Conservation (phyloP, 345 rosid genomes). For the Hypericum androsaemum region DNA sequence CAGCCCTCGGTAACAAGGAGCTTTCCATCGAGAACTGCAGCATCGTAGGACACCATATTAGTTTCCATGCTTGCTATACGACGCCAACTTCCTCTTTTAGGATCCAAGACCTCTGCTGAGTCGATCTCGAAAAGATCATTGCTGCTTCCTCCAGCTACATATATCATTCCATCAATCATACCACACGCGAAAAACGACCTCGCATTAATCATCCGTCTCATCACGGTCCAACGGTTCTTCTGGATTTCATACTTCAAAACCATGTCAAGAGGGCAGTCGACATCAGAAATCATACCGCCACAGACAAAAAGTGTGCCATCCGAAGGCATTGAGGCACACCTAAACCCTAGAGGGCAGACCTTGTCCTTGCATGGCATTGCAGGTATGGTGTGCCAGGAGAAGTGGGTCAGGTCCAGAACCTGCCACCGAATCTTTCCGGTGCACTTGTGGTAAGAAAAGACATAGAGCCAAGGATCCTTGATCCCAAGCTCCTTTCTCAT, state of each 20-base stretch:
- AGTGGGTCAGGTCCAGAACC: slow-evolving; percentile 59
- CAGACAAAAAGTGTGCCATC: slow-evolving; percentile 68
- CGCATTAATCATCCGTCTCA: slow-evolving; percentile 50
- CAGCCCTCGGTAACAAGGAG: slow-evolving; percentile 87
- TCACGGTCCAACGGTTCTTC: slow-evolving; percentile 70
- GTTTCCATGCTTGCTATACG: slow-evolving; percentile 56
- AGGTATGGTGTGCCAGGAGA: slow-evolving; percentile 74
- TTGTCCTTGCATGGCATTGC: slow-evolving; percentile 76
- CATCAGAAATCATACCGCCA: slow-evolving; percentile 78
- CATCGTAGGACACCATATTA: slow-evolving; percentile 71
- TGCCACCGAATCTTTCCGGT: slow-evolving; percentile 78
- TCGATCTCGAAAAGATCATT: slow-evolving; percentile 58
- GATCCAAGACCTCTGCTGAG: slow-evolving; percentile 67
- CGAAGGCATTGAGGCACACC: slow-evolving; percentile 49
- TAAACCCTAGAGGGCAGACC: slow-evolving; percentile 68
- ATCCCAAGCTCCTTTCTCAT: slow-evolving; percentile 60
- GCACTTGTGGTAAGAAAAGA: slow-evolving; percentile 60
- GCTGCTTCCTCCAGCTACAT: slow-evolving; percentile 81
- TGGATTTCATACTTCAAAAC: slow-evolving; percentile 74
- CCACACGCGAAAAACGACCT: slow-evolving; percentile 74
- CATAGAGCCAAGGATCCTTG: slow-evolving; percentile 78
- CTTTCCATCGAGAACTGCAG: slow-evolving; percentile 72
- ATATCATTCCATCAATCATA: slow-evolving; percentile 61
- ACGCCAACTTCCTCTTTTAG: slow-evolving; percentile 52
- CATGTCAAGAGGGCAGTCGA: slow-evolving; percentile 64